Percentiles rank a stretch among this genome's conserved stretches.
Conservation (phyloP, 148 eudicot genomes). For the Tetragonia tetragonoides region DNA sequence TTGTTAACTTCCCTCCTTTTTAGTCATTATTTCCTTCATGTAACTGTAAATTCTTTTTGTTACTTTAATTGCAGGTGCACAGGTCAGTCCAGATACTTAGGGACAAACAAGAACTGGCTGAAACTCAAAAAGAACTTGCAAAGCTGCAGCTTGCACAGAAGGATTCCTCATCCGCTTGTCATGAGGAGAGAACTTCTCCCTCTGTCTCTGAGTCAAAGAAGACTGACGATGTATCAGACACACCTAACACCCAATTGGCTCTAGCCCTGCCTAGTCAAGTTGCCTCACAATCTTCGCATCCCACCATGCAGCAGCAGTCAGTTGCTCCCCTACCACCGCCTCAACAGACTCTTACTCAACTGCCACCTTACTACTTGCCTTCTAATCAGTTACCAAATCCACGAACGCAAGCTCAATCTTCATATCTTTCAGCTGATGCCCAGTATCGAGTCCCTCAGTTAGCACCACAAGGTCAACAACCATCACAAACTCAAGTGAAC, state of each 20-base stretch:
- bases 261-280: constrained; percentile 68
- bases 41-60: background rate
- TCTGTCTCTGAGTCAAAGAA: constrained; percentile 50
- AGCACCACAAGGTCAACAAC: constrained; percentile 50
- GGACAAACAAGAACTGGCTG: constrained; percentile 97
- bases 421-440: constrained; percentile 54
- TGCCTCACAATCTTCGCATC: constrained; percentile 45
- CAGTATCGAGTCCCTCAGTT: constrained; percentile 49
- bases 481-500: constrained; percentile 53
- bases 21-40: background rate
- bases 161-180: constrained; percentile 50
- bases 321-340: constrained; percentile 41
- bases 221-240: constrained; percentile 53
- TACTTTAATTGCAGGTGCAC: constrained; percentile 58
- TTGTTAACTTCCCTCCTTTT: background rate
- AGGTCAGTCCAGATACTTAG: constrained; percentile 92
- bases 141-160: constrained; percentile 91
- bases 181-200: constrained; percentile 54
- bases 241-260: constrained; percentile 70
- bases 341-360: constrained; percentile 42
- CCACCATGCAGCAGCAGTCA: constrained; percentile 38
- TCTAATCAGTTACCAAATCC: constrained; percentile 46
- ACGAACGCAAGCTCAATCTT: constrained; percentile 42
- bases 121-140: constrained; percentile 90
- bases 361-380: constrained; percentile 55